A percentile compares a stretch with the other conserved stretches of the same genome.
Evolutionary conservation across 352 stramenopile genomes (phyloP).

Genomic region (Globisporangium iwayamae): DNA sequence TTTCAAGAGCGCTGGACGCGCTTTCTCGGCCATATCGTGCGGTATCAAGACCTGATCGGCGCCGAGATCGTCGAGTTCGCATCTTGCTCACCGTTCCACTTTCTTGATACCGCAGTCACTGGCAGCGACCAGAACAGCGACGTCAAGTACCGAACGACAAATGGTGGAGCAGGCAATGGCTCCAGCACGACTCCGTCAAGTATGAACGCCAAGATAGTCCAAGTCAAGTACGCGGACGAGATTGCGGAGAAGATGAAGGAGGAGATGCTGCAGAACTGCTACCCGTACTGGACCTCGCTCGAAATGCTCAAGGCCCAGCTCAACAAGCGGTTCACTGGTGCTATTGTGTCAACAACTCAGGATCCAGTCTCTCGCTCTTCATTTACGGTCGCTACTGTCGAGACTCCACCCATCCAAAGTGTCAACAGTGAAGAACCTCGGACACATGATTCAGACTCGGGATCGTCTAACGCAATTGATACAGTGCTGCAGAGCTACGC

Average conservation of each 20-base stretch:
- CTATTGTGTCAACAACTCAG: not conserved
- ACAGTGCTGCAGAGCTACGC: not conserved
- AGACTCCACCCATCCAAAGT: not conserved
- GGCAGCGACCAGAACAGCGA: not conserved
- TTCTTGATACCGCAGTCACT: slow-evolving; percentile 10
- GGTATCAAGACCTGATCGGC: slow-evolving; percentile 36
- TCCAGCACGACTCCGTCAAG: no score
- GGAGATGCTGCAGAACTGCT: slow-evolving; percentile 34
- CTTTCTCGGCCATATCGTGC: slow-evolving; percentile 23
- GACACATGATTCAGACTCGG: not conserved
- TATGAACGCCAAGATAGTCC: slow-evolving; percentile 28
- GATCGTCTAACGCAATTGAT: not conserved
- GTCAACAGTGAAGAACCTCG: not conserved
- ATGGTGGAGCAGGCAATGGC: no score
- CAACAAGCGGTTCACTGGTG: slow-evolving; percentile 19
- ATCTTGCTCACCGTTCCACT: slow-evolving; percentile 37
- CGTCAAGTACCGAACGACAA: not conserved
- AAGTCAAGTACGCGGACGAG: slow-evolving; percentile 41
- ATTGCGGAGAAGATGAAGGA: slow-evolving; percentile 47
- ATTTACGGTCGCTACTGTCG: not conserved
- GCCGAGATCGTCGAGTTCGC: slow-evolving; percentile 50
- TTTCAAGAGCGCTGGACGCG: slow-evolving; percentile 29
- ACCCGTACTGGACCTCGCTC: slow-evolving; percentile 43
- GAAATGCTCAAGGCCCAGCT: slow-evolving; percentile 34
- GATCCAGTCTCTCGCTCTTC: not conserved